Evolutionary conservation across 768 basidiomycete genomes (phyloP), one percentile per base, ranked within the genome.

Genomic region (Kwoniella sp.): DNA sequence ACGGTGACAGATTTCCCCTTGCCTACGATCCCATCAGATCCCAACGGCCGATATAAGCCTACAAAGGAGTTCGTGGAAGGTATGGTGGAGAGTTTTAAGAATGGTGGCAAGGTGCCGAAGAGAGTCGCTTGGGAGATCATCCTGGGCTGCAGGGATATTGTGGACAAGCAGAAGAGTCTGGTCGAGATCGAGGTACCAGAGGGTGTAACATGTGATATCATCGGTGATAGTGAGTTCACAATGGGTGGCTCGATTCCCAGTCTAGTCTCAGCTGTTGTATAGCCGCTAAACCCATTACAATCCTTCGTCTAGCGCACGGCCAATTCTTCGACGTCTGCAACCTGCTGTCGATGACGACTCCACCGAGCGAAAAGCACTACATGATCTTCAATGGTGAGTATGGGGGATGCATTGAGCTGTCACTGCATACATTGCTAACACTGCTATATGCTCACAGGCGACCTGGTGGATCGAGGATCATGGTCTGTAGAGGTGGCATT

Each of bases 61-160:
- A 90, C 88, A 25, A 79, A 85, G 37, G 85, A 88, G 57, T 99
- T 97, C 79, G 83, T 99, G 65, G 84, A 85, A 67, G 84, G 82
- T 40, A 93, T 98, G 92, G 87, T 96, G 53, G 83, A 88, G 67
- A 91, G 88, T 87, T 98, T 96, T 82, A 94, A 93, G 82, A 85
- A 87, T 48, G 93, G 92, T n/a, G 96, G 96, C 79, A 84, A 88
- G n/a, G 81, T 98, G 51, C 87, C 92, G 3, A 87, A 88, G 79
- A 85, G 94, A 80, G 89, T 92, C 64, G 92, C 88, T 26, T 97
- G 92, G 94, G 92, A 98, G 81, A 97, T 99, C 69, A 85, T 93
- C 24, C 83, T 99, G 17, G 92, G 90, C 10, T 92, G 91, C 65
- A 85, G 90, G 77, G 84, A 86, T 21, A 83, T 85, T 21, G 88